Base-by-base conservation (phyloP, 228 moss, liverwort and hornwort species). In the Sphagnum magellanicum region DNA sequence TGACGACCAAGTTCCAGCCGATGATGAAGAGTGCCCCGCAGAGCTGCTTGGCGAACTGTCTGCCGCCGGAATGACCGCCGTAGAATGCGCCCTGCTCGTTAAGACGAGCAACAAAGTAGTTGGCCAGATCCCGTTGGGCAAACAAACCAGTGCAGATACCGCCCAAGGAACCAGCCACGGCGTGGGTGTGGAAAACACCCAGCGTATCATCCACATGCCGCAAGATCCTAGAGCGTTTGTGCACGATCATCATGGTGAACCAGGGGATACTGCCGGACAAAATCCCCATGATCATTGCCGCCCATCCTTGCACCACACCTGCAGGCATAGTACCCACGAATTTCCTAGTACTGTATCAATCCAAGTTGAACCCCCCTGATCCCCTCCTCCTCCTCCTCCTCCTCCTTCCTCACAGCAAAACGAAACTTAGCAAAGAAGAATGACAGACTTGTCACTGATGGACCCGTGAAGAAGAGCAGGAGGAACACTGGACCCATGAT, bases 131-230 rank as follows among this genome's bases (percentile, higher is more conserved):
- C 1, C 81, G 86, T 57, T 81, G 68, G 6, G 81, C 78, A 51
- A 89, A 89, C 10, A 83, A 32, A 0, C 84, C 86, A 61, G 77
- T 78, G 59, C 76, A 79, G 6, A 84, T 0, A 4, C 89, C 86
- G 4, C 86, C 89, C 59, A 84, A 8, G 4, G 73, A 0, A 0
- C 86, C 86, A 5, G 83, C 79, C 50, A 89, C 84, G 48, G 81
- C 89, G 61, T 89, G 89, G 7, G 89, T 86, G 67, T 86, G 86
- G 58, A 89, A 72, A 17, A 89, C 86, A 48, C 83, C 86, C 65
- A 89, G 71, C 2, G 89, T 89, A 75, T 89, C 89, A 65, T 86
- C 86, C 53, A 89, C 79, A 11, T 66, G 67, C 50, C 68, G 80
- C 10, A 89, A 74, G 9, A 83, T 60, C 72, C 63, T 66, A 72